Percentiles rank a stretch among this genome's conserved stretches.
Evolutionary conservation across 192 early-diverging fungal genomes (phyloP).

Genomic region (Podila minutissima): DNA sequence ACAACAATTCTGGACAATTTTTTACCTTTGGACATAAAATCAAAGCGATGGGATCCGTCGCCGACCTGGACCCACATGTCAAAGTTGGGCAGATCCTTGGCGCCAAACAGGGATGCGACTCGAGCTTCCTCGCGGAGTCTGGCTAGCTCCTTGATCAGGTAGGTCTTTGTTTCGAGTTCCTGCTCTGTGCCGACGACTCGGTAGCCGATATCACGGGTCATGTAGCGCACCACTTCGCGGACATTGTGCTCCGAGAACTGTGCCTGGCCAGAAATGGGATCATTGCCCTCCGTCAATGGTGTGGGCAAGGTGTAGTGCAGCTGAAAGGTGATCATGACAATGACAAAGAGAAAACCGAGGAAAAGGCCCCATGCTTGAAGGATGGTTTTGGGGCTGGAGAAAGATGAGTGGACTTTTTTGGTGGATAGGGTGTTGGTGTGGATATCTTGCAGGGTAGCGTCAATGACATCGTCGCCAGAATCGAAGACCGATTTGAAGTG

Average conservation of each 20-base stretch:
- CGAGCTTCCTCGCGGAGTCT: constrained; percentile 46
- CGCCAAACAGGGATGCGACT: constrained; percentile 46
- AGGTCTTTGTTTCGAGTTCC: constrained; percentile 27
- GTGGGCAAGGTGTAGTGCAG: constrained; percentile 32
- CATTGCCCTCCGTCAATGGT: constrained; percentile 21
- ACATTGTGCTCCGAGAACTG: constrained; percentile 68
- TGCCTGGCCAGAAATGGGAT: constrained; percentile 21
- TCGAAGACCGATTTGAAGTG: constrained; percentile 5
- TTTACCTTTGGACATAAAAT: constrained; percentile 76
- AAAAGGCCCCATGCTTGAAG: constrained; percentile 23
- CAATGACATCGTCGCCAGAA: not conserved
- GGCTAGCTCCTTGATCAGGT: constrained; percentile 10
- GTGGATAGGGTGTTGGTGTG: not conserved
- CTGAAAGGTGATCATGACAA: constrained; percentile 22
- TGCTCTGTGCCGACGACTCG: constrained; percentile 64
- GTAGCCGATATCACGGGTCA: constrained; percentile 68
- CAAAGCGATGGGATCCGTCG: constrained; percentile 76
- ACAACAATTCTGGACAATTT: too few relatives aligned
- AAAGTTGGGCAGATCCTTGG: constrained; percentile 55
- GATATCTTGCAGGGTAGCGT: not conserved
- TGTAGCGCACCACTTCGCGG: constrained; percentile 56
- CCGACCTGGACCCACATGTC: constrained; percentile 70
- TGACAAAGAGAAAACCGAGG: constrained; percentile 17
- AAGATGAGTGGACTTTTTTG: constrained; percentile 26
- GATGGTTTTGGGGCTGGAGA: constrained; percentile 22